These are phyloP conservation scores for Tylopilus vinaceipallidus DNA, from an alignment of 768 basidiomycete genomes.

Conservation along the genomic window DNA sequence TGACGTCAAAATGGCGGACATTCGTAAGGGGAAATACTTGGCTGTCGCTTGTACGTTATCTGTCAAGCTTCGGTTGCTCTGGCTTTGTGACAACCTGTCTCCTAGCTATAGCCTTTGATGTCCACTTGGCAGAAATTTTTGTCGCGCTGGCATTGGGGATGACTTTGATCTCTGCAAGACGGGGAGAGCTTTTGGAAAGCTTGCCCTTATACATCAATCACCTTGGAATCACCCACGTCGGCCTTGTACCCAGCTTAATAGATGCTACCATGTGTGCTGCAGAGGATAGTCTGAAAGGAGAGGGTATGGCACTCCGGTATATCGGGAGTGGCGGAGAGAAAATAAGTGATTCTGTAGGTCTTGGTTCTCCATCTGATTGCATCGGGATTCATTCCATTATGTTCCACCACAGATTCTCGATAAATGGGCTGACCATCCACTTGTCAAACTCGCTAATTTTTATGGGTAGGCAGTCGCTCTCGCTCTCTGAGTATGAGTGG, in stretches of 20 bases:
- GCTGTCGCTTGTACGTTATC: constrained; percentile 43
- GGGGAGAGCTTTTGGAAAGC: constrained; percentile 39
- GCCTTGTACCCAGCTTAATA: constrained; percentile 52
- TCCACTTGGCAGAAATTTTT: constrained; percentile 46
- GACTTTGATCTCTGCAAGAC: constrained; percentile 41
- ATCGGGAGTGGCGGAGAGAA: constrained; percentile 53
- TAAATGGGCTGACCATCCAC: constrained; percentile 46
- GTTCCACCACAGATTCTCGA: constrained; percentile 35
- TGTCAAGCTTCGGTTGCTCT: not conserved
- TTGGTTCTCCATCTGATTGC: not conserved
- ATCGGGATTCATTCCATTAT: not conserved
- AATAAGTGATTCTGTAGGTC: constrained; percentile 47
- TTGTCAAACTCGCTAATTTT: constrained; percentile 46
- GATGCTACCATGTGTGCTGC: constrained; percentile 43
- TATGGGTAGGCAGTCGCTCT: constrained; percentile 36
- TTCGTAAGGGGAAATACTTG: constrained; percentile 34
- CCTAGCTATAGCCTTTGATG: constrained; percentile 51
- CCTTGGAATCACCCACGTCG: constrained; percentile 47
- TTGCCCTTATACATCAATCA: constrained; percentile 40
- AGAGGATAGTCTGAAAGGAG: constrained; percentile 29
- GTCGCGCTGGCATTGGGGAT: constrained; percentile 43
- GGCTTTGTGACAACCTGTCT: not conserved
- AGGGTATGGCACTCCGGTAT: constrained; percentile 37
- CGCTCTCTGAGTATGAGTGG: not conserved
- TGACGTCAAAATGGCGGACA: constrained; percentile 20